A percentile compares a stretch with the other conserved stretches of the same genome.
phyloP scores from a whole-genome alignment of 2,329 filamentous ascomycete genomes.

The Fusarium redolens region DNA sequence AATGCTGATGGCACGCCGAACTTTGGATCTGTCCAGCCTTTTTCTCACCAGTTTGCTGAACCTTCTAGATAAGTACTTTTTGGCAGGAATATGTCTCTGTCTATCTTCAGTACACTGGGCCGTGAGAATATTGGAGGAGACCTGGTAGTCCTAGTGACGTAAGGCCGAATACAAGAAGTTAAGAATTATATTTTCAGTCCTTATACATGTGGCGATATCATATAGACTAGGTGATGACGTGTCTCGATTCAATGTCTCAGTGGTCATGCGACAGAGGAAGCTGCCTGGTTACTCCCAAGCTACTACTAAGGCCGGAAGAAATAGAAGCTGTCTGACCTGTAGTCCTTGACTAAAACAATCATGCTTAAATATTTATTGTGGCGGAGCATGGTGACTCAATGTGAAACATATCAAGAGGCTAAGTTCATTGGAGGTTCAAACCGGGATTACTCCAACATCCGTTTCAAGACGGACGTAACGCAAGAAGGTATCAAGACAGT shows the following conservation, averaged over 20 bases:
- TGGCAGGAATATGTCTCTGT: no score
- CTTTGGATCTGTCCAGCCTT: conserved; percentile 55
- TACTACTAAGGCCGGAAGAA: not conserved
- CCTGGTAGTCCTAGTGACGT: not conserved
- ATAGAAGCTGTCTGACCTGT: not conserved
- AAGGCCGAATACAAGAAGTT: fast-evolving
- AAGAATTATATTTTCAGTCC: not conserved
- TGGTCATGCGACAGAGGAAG: not conserved
- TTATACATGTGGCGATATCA: fast-evolving
- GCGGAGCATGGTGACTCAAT: not conserved
- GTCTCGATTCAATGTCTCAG: not conserved
- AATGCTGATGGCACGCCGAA: conserved; percentile 63
- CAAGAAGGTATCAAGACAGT: not conserved
- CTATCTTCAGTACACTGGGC: no score
- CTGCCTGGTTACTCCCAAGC: no score
- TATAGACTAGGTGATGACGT: not conserved
- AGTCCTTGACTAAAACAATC: not conserved
- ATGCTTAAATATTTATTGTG: not conserved
- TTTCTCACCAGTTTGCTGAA: conserved; percentile 34
- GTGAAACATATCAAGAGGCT: not conserved
- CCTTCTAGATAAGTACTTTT: not conserved
- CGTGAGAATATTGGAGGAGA: no score
- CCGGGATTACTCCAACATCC: not conserved
- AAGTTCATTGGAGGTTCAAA: no score
- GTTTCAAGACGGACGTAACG: not conserved